Conservation (phyloP, 163 green algal genomes). For the Chloroidium sp. region DNA sequence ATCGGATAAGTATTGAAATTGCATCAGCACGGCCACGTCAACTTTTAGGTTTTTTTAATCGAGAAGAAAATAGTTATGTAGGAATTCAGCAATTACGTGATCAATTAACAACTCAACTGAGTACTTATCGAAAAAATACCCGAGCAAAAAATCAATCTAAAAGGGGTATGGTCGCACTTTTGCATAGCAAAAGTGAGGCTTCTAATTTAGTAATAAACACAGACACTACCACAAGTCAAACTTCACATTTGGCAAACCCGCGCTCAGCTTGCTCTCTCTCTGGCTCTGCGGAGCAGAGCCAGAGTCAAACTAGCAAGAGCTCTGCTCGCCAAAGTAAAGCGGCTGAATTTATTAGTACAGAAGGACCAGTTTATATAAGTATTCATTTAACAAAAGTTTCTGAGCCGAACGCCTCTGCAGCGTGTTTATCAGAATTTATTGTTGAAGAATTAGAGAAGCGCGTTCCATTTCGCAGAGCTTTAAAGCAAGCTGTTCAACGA, state of each 20-base stretch:
- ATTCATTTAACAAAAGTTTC: conserved; percentile 22
- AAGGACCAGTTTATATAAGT: not conserved
- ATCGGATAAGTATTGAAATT: conserved; percentile 45
- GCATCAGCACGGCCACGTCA: conserved; percentile 21
- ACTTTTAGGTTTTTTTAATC: conserved; percentile 21
- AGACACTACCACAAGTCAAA: too few relatives aligned
- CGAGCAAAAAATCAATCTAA: conserved; percentile 7
- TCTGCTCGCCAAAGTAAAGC: too few relatives aligned
- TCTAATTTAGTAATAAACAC: too few relatives aligned
- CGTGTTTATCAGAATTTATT: conserved; percentile 38
- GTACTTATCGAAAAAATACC: conserved; percentile 23
- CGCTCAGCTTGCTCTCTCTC: too few relatives aligned
- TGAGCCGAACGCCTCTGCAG: conserved; percentile 35
- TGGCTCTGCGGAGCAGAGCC: too few relatives aligned
- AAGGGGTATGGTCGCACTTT: not conserved
- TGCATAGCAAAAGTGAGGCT: too few relatives aligned
- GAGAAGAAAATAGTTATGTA: not conserved
- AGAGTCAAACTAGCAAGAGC: too few relatives aligned
- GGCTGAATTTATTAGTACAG: too few relatives aligned
- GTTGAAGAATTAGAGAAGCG: conserved; percentile 47
- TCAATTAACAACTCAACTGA: conserved; percentile 26
- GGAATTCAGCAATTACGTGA: conserved; percentile 21
- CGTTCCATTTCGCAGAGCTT: conserved; percentile 34
- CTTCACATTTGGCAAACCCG: too few relatives aligned
- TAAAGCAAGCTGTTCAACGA: conserved; percentile 39